Conservation (phyloP, 768 basidiomycete genomes). For the Clitopilus passeckerianus region DNA sequence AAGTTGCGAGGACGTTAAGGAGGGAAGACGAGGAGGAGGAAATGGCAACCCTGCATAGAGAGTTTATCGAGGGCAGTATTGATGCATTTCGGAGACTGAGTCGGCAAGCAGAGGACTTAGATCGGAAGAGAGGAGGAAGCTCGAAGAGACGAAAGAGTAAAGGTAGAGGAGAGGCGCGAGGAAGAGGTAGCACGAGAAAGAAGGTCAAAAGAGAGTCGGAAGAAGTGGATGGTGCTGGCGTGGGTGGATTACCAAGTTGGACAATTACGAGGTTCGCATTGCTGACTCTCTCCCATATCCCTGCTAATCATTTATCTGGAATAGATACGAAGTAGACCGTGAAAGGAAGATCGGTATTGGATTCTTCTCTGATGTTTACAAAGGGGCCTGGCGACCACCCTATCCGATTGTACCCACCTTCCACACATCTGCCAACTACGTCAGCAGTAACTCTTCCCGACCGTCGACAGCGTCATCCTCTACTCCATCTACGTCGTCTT, state of each 20-base stretch:
- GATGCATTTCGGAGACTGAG: conserved; percentile 67
- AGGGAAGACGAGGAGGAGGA: conserved; percentile 3
- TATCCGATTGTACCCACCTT: background rate
- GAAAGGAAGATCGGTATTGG: conserved; percentile 66
- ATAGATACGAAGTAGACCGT: conserved; percentile 68
- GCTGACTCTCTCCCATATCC: background rate
- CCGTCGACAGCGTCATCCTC: background rate
- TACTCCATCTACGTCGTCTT: background rate
- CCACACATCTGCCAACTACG: background rate
- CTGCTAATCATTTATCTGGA: conserved; percentile 2
- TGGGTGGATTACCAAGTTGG: conserved; percentile 52
- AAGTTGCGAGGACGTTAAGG: background rate
- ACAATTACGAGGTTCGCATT: conserved; percentile 59
- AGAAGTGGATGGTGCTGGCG: conserved; percentile 1
- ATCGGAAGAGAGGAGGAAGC: background rate
- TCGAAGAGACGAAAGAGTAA: background rate
- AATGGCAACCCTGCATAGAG: conserved; percentile 44
- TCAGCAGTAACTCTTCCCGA: background rate
- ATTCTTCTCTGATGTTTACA: conserved; percentile 73
- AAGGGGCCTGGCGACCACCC: conserved; percentile 50
- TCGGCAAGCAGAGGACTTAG: conserved; percentile 20
- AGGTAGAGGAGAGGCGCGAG: background rate
- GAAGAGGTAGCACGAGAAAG: conserved; percentile 1
- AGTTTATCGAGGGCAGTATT: conserved; percentile 69
- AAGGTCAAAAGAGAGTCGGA: conserved; percentile 5